These are phyloP conservation scores for Rhizophlyctis rosea DNA, from an alignment of 192 early-diverging fungal genomes.

Conservation along the genomic window DNA sequence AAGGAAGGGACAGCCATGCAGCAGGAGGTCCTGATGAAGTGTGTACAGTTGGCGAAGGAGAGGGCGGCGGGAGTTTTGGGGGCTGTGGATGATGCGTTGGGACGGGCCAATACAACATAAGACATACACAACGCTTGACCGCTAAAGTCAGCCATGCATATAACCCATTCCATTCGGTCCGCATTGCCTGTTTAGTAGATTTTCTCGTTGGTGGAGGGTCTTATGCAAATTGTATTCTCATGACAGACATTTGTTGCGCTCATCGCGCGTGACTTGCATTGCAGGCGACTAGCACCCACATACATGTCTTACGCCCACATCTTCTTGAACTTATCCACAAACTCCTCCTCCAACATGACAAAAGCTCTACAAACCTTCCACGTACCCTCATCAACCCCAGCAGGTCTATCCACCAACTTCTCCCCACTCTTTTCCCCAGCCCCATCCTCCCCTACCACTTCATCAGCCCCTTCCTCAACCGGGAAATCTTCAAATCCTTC, in stretches of 20 bases:
- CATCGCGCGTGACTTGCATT: neutral
- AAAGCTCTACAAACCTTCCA: constrained; percentile 16
- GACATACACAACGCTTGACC: no score
- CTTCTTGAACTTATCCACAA: constrained; percentile 14
- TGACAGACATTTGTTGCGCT: no score
- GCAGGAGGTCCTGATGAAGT: constrained; percentile 37
- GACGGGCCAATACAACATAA: no score
- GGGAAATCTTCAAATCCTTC: constrained; percentile 1
- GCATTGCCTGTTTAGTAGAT: no score
- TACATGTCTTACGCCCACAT: neutral
- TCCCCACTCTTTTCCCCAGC: neutral
- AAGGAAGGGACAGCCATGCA: constrained; percentile 52
- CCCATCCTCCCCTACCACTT: constrained; percentile 2
- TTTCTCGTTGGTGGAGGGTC: no score
- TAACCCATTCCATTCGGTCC: no score
- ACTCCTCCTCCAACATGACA: constrained; percentile 8
- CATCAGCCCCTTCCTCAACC: constrained; percentile 16
- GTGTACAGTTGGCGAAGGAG: constrained; percentile 42
- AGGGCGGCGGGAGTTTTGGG: constrained; percentile 37
- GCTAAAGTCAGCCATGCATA: no score
- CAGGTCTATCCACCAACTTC: constrained; percentile 8
- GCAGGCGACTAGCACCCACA: no score
- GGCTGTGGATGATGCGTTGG: no score
- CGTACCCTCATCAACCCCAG: neutral
- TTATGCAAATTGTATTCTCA: no score